Base-by-base conservation (phyloP, 805 yeast genomes). In the Komagataella kurtzmanii region DNA sequence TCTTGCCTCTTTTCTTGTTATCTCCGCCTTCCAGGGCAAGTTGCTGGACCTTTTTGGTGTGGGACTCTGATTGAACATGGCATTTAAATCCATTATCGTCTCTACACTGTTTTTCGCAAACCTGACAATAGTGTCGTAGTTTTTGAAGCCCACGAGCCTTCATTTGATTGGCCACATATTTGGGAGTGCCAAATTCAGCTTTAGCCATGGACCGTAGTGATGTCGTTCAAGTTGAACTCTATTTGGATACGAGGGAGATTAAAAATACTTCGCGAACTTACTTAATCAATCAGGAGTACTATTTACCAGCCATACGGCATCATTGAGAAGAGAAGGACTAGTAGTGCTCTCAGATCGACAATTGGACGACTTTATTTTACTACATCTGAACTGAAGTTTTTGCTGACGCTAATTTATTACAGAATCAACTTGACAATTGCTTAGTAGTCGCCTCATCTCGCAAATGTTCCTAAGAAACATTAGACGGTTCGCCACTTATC, bases 31-130 rank as follows among this genome's bases (percentile, higher is more conserved):
- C 66, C 6, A 70, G 67, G 0, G 75, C 74, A 5, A 79, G 64
- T 4, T 73, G 70, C 17, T 73, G 65, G 47, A 85, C 76, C 50
- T 77, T 78, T 17, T 78, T 76, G 48, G 76, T 65, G 62, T 93
- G 99, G 1, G 85, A 72, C 47, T 86, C 88, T n/a, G 95, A 81
- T 55, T 75, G 73, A n/a, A 83, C 74, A 64, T 93, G 99, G 59
- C 91, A 85, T 59, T 85, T 84, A 71, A 86, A 93, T 23, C 99
- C 99, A 67, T 93, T 91, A 55, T 86, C 95, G 64, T 95, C 99
- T 52, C 97, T 71, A 64, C 98, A 90, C 67, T 93, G 99, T 61
- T 91, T 88, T 62, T 76, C 79, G 61, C 99, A 93, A 2, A 88
- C 75, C 64, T 85, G 98, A 65, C 99, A 93, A 66, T 89, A 95